These are phyloP conservation scores for Davidsoniella australis DNA, from an alignment of 2,329 filamentous ascomycete genomes.

Conservation along the genomic window DNA sequence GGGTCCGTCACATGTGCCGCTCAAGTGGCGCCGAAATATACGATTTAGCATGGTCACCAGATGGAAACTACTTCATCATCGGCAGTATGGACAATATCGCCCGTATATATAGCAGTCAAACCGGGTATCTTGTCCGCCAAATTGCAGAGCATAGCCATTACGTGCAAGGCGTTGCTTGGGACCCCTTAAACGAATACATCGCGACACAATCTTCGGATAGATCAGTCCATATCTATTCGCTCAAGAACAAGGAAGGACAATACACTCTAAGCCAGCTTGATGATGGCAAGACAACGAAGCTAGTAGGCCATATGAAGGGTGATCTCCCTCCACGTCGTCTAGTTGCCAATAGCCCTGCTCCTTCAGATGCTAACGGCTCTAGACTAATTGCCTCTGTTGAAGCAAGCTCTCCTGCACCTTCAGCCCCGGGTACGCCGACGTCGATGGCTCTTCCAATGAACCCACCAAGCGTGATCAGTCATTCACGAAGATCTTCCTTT, in stretches of 20 bases:
- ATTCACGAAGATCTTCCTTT: constrained; percentile 89
- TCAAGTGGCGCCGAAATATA: constrained; percentile 94
- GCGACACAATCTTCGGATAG: constrained; percentile 96
- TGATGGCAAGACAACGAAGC: constrained; percentile 53
- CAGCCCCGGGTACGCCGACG: constrained; percentile 83
- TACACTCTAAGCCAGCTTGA: constrained; percentile 54
- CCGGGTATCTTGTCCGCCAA: constrained; percentile 61
- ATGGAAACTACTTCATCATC: constrained; percentile 88
- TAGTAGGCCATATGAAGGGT: constrained; percentile 64
- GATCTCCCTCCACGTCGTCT: constrained; percentile 84
- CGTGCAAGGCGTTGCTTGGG: constrained; percentile 96
- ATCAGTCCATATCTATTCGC: constrained; percentile 90
- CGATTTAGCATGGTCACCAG: constrained; percentile 97
- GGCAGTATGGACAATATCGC: constrained; percentile 99
- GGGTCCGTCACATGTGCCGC: constrained; percentile 93
- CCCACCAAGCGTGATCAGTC: constrained; percentile 71
- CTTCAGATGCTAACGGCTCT: constrained; percentile 19
- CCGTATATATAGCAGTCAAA: constrained; percentile 86
- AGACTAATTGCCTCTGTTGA: constrained; percentile 31
- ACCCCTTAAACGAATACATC: constrained; percentile 93
- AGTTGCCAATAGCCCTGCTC: constrained; percentile 79
- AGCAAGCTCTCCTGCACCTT: constrained; percentile 71
- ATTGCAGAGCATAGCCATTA: constrained; percentile 97
- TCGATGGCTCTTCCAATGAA: constrained; percentile 90
- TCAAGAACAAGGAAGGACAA: constrained; percentile 92